Evolutionary conservation across 1,139 yeast species (phyloP), one percentile per base, ranked within the genome.

Genomic region (Debaryomycetaceae sp.): DNA sequence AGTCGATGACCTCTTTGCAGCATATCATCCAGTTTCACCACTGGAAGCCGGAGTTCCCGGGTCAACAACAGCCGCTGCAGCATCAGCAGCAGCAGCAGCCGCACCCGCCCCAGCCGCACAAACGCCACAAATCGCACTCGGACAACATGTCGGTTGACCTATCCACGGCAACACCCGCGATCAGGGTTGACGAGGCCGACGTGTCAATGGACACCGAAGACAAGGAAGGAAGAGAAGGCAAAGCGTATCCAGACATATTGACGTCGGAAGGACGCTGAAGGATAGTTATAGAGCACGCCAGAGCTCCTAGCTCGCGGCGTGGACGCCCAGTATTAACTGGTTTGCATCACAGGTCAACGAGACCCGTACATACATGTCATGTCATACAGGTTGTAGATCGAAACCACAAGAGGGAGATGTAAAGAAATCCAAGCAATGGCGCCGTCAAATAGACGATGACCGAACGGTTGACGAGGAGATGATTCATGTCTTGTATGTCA

Each of bases 1-100:
- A 69, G 43, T 59, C 70, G 23, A 68, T 69, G 71, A 62, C 73
- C 5, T 63, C 71, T n/a, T 65, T 65, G 37, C 75, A 70, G 46
- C 75, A 70, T 39, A 56, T 69, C 4, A 69, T 70, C 18, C 76
- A 69, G 38, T 70, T 70, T 42, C 75, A 70, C 36, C 76, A 70
- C 38, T 70, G 75, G 75, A 64, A 62, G 39, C 75, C 75, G 2
- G 71, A 60, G 29, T 54, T 48, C 9, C 59, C 61, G 4, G 46
- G 44, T 10, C 27, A 23, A n/a, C 28, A 28, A 14, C 35, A 27
- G 13, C 33, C 34, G 20, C 18, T 14, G 17, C 17, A 12, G 26
- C 24, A 7, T 17, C 34, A 17, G 36, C 23, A 35, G 41, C n/a
- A 10, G 29, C 8, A 31, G 25, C 21, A 18, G 19, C 12, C 23